Percentiles rank a stretch among this genome's conserved stretches.
phyloP scores from a whole-genome alignment of 768 basidiomycete genomes.

The Floccularia luteovirens region DNA sequence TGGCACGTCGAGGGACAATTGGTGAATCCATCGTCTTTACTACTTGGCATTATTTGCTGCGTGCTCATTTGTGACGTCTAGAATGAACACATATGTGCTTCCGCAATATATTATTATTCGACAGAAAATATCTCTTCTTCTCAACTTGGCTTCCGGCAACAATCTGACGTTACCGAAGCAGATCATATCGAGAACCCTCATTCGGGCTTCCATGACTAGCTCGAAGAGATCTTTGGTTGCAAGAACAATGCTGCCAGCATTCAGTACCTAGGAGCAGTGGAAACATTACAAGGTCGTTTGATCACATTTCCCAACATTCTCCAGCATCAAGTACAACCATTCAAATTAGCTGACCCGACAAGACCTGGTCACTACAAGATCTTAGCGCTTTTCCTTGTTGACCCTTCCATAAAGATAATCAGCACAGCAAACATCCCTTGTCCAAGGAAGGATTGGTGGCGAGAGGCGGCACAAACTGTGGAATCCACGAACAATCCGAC shows the following conservation, averaged over 20 bases:
- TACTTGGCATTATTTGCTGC: neutral
- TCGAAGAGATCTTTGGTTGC: slow-evolving; percentile 17
- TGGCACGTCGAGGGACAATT: slow-evolving; percentile 24
- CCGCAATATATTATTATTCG: slow-evolving; percentile 20
- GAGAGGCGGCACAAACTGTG: slow-evolving; percentile 7
- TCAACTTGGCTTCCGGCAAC: slow-evolving; percentile 16
- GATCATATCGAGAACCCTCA: slow-evolving; percentile 14
- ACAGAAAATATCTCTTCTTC: slow-evolving; percentile 16
- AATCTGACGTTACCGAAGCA: neutral
- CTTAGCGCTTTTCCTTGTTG: slow-evolving; percentile 32
- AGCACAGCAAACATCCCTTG: slow-evolving; percentile 21
- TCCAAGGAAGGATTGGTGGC: slow-evolving; percentile 23
- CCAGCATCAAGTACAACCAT: slow-evolving; percentile 30
- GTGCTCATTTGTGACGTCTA: slow-evolving; percentile 4
- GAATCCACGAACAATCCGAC: neutral
- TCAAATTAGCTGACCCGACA: slow-evolving; percentile 24
- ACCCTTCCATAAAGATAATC: slow-evolving; percentile 20
- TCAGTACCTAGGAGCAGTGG: slow-evolving; percentile 23
- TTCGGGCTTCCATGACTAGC: slow-evolving; percentile 17
- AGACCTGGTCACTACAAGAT: slow-evolving; percentile 37
- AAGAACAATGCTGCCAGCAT: slow-evolving; percentile 13
- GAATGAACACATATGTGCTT: slow-evolving; percentile 26
- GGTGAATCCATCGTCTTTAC: slow-evolving; percentile 6
- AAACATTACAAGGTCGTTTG: slow-evolving; percentile 24
- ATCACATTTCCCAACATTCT: slow-evolving; percentile 34